These are phyloP conservation scores for Yamadazyma akitaensis DNA, from an alignment of 805 yeast species.

Conservation along the genomic window DNA sequence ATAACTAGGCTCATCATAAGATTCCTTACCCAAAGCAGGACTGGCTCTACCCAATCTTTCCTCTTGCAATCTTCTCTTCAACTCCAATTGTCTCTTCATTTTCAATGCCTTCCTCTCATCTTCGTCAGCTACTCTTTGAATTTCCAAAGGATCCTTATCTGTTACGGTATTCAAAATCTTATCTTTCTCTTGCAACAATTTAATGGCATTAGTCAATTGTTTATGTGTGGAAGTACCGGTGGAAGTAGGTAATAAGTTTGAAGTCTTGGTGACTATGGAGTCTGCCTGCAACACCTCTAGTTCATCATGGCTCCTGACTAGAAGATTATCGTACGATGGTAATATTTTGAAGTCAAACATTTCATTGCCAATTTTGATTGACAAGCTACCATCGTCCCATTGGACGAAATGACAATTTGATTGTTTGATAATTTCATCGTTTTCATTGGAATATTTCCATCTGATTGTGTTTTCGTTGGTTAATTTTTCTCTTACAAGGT, in stretches of 20 bases:
- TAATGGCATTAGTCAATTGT: constrained; percentile 69
- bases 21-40: constrained; percentile 18
- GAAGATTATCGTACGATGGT: constrained; percentile 64
- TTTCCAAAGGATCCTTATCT: constrained; percentile 65
- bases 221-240: constrained; percentile 82
- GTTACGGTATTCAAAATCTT: constrained; percentile 52
- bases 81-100: constrained; percentile 64
- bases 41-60: constrained; percentile 48
- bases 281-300: constrained; percentile 71
- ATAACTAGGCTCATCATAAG: constrained; percentile 31
- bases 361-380: constrained; percentile 84
- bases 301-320: constrained; percentile 67
- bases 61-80: constrained; percentile 53
- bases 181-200: constrained; percentile 45
- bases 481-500: constrained; percentile 55
- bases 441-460: constrained; percentile 86
- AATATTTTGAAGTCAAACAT: constrained; percentile 72
- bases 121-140: constrained; percentile 64
- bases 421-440: constrained; percentile 73
- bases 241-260: constrained; percentile 85
- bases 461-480: constrained; percentile 82
- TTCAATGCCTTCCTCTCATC: constrained; percentile 55
- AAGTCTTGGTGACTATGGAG: constrained; percentile 57
- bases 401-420: constrained; percentile 86
- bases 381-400: constrained; percentile 91